These are phyloP conservation scores for Anacardium occidentale DNA, from an alignment of 345 rosid species.

Conservation along the genomic window DNA sequence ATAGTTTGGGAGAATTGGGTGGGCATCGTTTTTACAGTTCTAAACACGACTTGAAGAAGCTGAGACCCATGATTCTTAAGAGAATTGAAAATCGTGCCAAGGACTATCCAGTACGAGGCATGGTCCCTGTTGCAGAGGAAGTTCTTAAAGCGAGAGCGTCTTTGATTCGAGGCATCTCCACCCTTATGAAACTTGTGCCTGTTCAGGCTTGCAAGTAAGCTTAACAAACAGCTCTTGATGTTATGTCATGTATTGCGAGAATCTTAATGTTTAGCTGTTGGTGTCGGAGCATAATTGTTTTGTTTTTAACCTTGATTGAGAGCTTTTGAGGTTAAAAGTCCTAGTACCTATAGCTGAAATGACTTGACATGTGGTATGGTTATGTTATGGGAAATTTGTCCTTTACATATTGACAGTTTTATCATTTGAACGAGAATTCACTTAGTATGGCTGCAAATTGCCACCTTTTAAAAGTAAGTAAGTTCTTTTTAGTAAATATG, in stretches of 20 bases:
- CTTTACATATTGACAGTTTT: background rate
- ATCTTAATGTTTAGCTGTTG: background rate
- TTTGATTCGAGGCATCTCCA: conserved; percentile 55
- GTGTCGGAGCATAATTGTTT: background rate
- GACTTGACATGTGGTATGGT: background rate
- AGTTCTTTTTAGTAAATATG: background rate
- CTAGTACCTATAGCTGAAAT: background rate
- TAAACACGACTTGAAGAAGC: conserved; percentile 51
- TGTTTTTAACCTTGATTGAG: background rate
- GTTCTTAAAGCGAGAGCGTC: conserved; percentile 52
- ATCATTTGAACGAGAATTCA: background rate
- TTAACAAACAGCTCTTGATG: background rate
- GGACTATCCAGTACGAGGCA: conserved; percentile 53
- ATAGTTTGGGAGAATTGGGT: conserved; percentile 18
- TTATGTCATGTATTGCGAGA: background rate
- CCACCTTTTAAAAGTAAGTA: background rate
- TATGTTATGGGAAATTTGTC: background rate
- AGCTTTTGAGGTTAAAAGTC: background rate
- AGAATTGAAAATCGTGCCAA: conserved; percentile 69
- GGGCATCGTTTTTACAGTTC: conserved; percentile 48
- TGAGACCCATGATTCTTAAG: conserved; percentile 71
- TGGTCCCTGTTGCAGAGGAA: conserved; percentile 71
- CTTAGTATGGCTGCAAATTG: background rate
- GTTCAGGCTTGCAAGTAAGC: conserved; percentile 76
- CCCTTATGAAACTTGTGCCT: conserved; percentile 55